Base-by-base conservation (phyloP, 148 eudicot genomes). In the Pharnaceum exiguum region DNA sequence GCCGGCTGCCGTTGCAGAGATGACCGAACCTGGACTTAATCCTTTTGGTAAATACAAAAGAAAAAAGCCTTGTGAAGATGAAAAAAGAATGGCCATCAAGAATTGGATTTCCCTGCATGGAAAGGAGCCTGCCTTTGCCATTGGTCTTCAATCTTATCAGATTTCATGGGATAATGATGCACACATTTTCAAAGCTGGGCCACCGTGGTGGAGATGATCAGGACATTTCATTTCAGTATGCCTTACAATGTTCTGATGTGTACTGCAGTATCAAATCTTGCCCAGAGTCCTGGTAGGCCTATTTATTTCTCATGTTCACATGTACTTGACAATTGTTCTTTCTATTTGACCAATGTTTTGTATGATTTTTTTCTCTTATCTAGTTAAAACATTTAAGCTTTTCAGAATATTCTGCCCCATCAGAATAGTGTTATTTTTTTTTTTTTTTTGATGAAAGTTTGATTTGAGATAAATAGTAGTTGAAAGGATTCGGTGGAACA, bases 151-250 rank as follows among this genome's bases (percentile, higher is more conserved):
- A 75, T 96, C 99, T 53, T 85, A 95, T 47, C 84, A 81, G 33
- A 83, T 93, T 57, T 93, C 99, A 26, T 93, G 99, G 99, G 87
- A 89, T 58, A 74, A 85, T 40, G 95, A 74, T 10, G 64, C 71
- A 55, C 89, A 83, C 33, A 33, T 55, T 25, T 93, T 83, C 35
- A 77, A 80, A 63, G 82, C 99, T 57, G 75, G 96, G 65, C 73
- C 82, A 38, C 99, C 99, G 31, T 93, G 99, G 99, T 93, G 99
- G 96, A 80, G 86, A 75, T 86, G 70, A n/a, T n/a, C n/a, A 47
- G 26, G 57, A 16, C 0, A 2, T 26, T 43, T 43, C n/a, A n/a
- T n/a, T n/a, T n/a, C n/a, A n/a, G n/a, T n/a, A n/a, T n/a, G n/a
- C n/a, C n/a, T n/a, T n/a, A 2, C 24, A 28, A 38, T 16, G 43